phyloP scores from a whole-genome alignment of 2,329 filamentous ascomycete genomes.

The Calonectria hongkongensis region DNA sequence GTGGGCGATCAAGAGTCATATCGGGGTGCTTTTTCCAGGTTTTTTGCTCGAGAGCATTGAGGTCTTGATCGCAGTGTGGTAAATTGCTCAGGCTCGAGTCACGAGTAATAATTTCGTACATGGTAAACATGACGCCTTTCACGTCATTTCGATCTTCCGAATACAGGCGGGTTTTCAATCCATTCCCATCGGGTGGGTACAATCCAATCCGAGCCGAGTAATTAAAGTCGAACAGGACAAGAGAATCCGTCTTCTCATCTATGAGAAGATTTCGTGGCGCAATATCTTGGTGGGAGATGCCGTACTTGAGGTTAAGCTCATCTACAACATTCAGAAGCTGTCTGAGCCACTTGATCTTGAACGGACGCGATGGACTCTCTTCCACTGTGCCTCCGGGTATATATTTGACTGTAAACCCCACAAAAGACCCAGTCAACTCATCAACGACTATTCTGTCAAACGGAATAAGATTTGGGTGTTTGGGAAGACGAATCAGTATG shows the following conservation, averaged over 20 bases:
- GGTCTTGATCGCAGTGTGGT: slow-evolving; percentile 51
- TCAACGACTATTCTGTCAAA: slow-evolving; percentile 61
- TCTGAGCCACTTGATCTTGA: slow-evolving; percentile 60
- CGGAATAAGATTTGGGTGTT: slow-evolving; percentile 61
- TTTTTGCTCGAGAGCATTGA: slow-evolving; percentile 42
- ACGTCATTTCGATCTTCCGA: slow-evolving; percentile 55
- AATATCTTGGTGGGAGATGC: slow-evolving; percentile 64
- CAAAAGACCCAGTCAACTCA: slow-evolving; percentile 52
- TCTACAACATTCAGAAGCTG: slow-evolving; percentile 58
- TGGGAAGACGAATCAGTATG: slow-evolving; percentile 59
- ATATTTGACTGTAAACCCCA: slow-evolving; percentile 62
- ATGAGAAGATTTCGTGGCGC: slow-evolving; percentile 62
- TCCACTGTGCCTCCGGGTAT: slow-evolving; percentile 60
- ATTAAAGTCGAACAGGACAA: slow-evolving; percentile 63
- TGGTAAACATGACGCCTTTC: slow-evolving; percentile 59
- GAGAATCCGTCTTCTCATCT: slow-evolving; percentile 56
- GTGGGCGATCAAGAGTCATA: slow-evolving; percentile 56
- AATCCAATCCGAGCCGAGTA: slow-evolving; percentile 50
- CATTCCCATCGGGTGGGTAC: slow-evolving; percentile 35
- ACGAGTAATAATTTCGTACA: slow-evolving; percentile 62
- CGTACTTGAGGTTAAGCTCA: slow-evolving; percentile 60
- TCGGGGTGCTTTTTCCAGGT: slow-evolving; percentile 58
- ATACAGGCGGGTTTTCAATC: slow-evolving; percentile 23
- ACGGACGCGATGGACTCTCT: slow-evolving; percentile 55
- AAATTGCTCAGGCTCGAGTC: slow-evolving; percentile 51